Conservation (phyloP, 164 flowering plant species). For the Chloranthus sessilifolius region DNA sequence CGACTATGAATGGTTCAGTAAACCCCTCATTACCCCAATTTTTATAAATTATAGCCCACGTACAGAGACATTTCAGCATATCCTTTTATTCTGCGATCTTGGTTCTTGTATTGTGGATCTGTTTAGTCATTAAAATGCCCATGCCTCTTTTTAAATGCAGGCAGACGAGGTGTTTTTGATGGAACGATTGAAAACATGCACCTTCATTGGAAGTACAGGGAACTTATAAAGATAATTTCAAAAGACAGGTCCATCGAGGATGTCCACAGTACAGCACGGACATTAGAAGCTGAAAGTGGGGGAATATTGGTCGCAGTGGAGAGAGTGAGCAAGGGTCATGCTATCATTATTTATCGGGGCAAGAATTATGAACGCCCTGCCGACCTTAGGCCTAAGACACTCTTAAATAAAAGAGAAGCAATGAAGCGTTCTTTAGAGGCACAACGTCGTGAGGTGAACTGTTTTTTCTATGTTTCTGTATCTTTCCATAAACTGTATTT, state of each 20-base stretch:
- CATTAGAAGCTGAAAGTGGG: constrained; percentile 92
- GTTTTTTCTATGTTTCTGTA: background rate
- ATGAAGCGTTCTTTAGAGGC: constrained; percentile 80
- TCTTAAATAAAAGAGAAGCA: constrained; percentile 72
- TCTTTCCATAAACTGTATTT: background rate
- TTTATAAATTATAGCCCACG: no score
- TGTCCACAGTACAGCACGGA: constrained; percentile 50
- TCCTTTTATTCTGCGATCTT: no score
- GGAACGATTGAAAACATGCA: constrained; percentile 98
- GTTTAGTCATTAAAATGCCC: no score
- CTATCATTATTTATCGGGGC: constrained; percentile 88
- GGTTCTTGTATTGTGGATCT: no score
- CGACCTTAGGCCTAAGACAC: constrained; percentile 65
- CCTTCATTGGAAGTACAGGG: constrained; percentile 98
- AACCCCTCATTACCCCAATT: no score
- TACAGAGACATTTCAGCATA: no score
- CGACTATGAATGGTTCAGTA: no score
- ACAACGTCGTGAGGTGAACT: constrained; percentile 71
- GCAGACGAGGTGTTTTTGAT: constrained; percentile 85
- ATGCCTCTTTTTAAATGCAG: no score
- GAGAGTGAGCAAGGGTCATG: constrained; percentile 71
- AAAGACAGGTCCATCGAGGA: constrained; percentile 49
- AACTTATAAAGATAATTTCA: constrained; percentile 78
- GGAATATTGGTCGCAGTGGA: constrained; percentile 92
- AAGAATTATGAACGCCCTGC: constrained; percentile 82